These are phyloP conservation scores for Coemansia sp. DNA, from an alignment of 192 early-diverging fungal genomes.

Conservation along the genomic window DNA sequence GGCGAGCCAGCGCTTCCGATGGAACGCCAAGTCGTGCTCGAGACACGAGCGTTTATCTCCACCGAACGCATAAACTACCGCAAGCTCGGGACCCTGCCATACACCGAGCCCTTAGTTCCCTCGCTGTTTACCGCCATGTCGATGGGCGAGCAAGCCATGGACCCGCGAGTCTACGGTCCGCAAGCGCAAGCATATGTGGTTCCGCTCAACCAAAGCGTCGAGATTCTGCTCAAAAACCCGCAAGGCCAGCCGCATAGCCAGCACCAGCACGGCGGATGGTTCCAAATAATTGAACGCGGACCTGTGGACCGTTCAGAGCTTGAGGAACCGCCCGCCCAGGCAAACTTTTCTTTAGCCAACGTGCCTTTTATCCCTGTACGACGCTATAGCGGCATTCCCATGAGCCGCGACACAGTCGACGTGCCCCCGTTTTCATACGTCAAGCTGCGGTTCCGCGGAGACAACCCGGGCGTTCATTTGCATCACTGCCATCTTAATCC, in stretches of 20 bases:
- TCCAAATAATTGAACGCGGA: slow-evolving; percentile 72
- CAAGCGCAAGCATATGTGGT: slow-evolving; percentile 62
- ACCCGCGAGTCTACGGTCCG: slow-evolving; percentile 60
- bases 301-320: slow-evolving; percentile 14
- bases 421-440: slow-evolving; percentile 59
- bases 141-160: slow-evolving; percentile 49
- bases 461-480: slow-evolving; percentile 78
- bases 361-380: neutral
- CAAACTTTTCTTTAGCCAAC: neutral
- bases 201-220: slow-evolving; percentile 59
- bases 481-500: slow-evolving; percentile 74
- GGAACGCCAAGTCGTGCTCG: slow-evolving; percentile 13
- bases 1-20: slow-evolving; percentile 21
- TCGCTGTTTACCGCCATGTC: slow-evolving; percentile 62
- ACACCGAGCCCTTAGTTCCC: slow-evolving; percentile 42
- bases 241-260: slow-evolving; percentile 66
- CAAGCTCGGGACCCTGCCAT: neutral
- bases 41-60: neutral
- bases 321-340: neutral
- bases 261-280: slow-evolving; percentile 78
- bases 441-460: slow-evolving; percentile 68
- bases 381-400: slow-evolving; percentile 1
- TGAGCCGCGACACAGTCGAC: slow-evolving; percentile 68
- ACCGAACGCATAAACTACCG: slow-evolving; percentile 1
- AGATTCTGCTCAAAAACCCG: slow-evolving; percentile 69